These are phyloP conservation scores for Talaromyces verruculosus DNA, from an alignment of 2,329 filamentous ascomycete genomes.

Conservation along the genomic window DNA sequence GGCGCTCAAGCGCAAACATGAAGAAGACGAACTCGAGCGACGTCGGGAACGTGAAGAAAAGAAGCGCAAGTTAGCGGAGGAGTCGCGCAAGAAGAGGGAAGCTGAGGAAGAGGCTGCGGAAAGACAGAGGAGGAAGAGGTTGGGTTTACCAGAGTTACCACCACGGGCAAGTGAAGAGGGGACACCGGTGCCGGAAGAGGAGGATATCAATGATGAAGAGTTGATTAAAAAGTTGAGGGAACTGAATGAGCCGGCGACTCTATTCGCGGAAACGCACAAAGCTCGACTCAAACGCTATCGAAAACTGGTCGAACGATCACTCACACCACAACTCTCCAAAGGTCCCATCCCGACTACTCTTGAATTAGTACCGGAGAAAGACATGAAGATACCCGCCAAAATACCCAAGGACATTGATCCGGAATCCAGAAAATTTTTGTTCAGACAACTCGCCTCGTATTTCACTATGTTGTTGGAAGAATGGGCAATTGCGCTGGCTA, in stretches of 20 bases:
- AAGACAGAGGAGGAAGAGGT: constrained; percentile 66
- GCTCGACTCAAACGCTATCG: constrained; percentile 70
- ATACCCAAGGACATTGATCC: constrained; percentile 58
- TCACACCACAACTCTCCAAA: constrained; percentile 54
- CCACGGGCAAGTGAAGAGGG: constrained; percentile 30
- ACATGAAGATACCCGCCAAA: constrained; percentile 76
- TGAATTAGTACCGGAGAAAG: constrained; percentile 73
- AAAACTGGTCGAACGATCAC: constrained; percentile 53
- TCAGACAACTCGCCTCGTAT: constrained; percentile 86
- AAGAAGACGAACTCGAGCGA: constrained; percentile 77
- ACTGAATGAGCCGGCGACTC: constrained; percentile 67
- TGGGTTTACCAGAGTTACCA: constrained; percentile 76
- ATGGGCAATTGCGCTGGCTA: constrained; percentile 75
- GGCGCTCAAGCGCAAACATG: constrained; percentile 79
- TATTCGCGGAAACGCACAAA: constrained; percentile 81
- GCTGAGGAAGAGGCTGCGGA: constrained; percentile 74
- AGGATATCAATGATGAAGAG: constrained; percentile 71
- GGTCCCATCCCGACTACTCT: constrained; percentile 87
- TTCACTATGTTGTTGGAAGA: constrained; percentile 93
- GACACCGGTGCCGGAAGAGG: constrained; percentile 41
- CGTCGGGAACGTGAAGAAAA: constrained; percentile 76
- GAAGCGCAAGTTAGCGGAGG: constrained; percentile 74
- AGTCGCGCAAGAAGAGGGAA: constrained; percentile 68
- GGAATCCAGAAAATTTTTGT: constrained; percentile 69
- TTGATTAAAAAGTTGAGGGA: constrained; percentile 66